Evolutionary conservation across 179 eudicot species (phyloP).

Genomic region (Actinidia arguta): DNA sequence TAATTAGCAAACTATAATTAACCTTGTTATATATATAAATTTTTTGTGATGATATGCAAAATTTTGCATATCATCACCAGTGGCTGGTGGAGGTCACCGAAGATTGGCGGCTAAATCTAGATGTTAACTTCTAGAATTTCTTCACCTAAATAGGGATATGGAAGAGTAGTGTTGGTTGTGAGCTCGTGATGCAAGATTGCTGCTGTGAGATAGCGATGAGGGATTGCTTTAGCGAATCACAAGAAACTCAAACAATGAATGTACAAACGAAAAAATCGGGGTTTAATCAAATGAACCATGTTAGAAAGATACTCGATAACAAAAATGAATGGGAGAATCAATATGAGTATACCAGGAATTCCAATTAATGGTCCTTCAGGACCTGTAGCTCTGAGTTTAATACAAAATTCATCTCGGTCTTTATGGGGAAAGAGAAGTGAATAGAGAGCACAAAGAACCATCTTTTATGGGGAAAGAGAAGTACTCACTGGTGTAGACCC

Average conservation of each 20-base stretch:
- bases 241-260: not conserved
- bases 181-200: too few species aligned
- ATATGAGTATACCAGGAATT: constrained; percentile 66
- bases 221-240: too few species aligned
- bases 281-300: not conserved
- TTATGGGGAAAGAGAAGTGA: constrained; percentile 32
- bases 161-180: too few species aligned
- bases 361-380: constrained; percentile 90
- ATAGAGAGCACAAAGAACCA: not conserved
- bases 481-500: constrained; percentile 73
- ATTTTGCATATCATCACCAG: too few species aligned
- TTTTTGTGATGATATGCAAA: too few species aligned
- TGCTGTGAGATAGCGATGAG: too few species aligned
- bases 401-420: constrained; percentile 80
- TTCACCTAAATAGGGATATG: not conserved
- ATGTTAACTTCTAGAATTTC: not conserved
- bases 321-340: not conserved
- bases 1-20: too few species aligned
- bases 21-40: too few species aligned
- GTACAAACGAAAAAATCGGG: not conserved
- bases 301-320: not conserved
- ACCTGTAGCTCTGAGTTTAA: constrained; percentile 76
- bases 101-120: not conserved
- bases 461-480: not conserved
- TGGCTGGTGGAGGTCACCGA: too few species aligned